Conservation (phyloP, 345 rosid species). For the Combretum micranthum region DNA sequence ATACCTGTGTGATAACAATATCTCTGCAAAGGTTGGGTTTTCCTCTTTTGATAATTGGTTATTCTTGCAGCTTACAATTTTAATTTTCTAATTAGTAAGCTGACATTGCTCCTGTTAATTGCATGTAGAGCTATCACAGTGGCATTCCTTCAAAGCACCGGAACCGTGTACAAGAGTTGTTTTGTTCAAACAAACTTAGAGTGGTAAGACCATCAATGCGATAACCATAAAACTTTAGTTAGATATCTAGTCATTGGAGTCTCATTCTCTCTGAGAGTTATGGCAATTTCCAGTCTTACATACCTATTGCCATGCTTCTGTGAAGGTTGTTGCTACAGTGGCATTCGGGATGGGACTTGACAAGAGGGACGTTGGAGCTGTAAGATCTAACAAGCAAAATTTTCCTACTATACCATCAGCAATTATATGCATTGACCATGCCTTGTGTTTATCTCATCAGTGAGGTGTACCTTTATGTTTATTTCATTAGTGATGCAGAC, state of each 20-base stretch:
- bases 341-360: conserved; percentile 99
- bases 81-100: neutral
- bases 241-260: too few species aligned
- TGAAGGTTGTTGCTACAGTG: conserved; percentile 97
- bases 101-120: conserved; percentile 11
- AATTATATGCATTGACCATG: neutral
- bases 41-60: neutral
- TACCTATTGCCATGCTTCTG: neutral
- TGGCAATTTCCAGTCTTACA: neutral
- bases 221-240: neutral
- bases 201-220: conserved; percentile 50
- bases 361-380: conserved; percentile 94
- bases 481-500: too few species aligned
- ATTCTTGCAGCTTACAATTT: neutral
- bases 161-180: conserved; percentile 64
- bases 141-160: conserved; percentile 77
- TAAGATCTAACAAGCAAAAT: conserved; percentile 38
- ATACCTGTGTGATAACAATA: conserved; percentile 67
- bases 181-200: conserved; percentile 88
- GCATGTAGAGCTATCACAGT: conserved; percentile 78
- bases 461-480: too few species aligned
- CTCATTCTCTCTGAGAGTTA: too few species aligned
- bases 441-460: too few species aligned
- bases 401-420: neutral
- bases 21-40: conserved; percentile 63